Evolutionary conservation across 495 filamentous ascomycete species (phyloP).

Genomic region (Podospora australis): DNA sequence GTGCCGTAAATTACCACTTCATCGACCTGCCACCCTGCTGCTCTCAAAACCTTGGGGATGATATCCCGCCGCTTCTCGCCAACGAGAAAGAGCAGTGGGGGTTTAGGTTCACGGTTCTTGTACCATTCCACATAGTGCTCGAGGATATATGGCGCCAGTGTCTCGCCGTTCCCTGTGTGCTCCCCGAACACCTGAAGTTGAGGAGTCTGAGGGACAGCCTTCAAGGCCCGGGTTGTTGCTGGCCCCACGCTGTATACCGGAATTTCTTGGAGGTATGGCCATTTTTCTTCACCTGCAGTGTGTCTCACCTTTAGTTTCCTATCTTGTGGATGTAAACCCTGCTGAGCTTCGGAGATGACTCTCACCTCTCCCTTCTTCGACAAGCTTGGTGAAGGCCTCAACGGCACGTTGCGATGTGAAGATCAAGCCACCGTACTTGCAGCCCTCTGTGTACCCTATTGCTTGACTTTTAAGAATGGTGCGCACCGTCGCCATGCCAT

Average conservation of each 20-base stretch:
- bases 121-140: constrained; percentile 55
- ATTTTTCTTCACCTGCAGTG: constrained; percentile 25
- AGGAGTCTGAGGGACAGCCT: constrained; percentile 44
- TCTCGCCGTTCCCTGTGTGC: constrained; percentile 75
- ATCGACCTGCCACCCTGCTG: constrained; percentile 49
- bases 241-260: constrained; percentile 88
- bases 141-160: constrained; percentile 68
- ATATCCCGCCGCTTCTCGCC: constrained; percentile 82
- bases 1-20: constrained; percentile 86
- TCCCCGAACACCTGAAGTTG: constrained; percentile 60
- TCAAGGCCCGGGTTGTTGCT: constrained; percentile 71
- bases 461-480: constrained; percentile 25
- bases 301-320: constrained; percentile 20
- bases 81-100: constrained; percentile 73
- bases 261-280: constrained; percentile 46
- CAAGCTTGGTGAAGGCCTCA: constrained; percentile 69
- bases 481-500: constrained; percentile 35
- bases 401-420: constrained; percentile 95
- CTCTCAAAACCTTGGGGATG: constrained; percentile 73
- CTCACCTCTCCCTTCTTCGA: constrained; percentile 44
- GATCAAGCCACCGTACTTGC: constrained; percentile 72
- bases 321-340: background rate
- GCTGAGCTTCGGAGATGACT: constrained; percentile 6
- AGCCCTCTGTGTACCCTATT: constrained; percentile 25
- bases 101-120: constrained; percentile 36